Percentiles rank a stretch among this genome's conserved stretches.
phyloP scores from a whole-genome alignment of 495 filamentous ascomycete species.

The Thozetella sp. region DNA sequence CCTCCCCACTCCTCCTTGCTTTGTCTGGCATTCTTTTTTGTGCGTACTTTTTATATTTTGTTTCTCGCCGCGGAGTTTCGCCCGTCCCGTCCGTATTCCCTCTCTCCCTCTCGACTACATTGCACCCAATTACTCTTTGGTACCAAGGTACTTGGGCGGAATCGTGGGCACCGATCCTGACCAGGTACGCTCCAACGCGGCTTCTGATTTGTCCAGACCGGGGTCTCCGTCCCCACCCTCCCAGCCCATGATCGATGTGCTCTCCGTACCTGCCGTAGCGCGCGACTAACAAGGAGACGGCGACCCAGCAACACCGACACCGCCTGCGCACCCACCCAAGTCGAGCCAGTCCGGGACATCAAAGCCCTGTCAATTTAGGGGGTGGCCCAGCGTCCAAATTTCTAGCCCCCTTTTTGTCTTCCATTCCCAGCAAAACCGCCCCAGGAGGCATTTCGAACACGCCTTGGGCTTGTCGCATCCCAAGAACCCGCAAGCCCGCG shows the following conservation, averaged over 20 bases:
- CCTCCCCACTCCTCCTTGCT: too few species aligned
- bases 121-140: too few species aligned
- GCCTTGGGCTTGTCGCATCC: background rate
- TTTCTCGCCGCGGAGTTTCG: too few species aligned
- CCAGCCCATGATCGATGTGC: constrained; percentile 8
- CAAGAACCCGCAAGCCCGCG: background rate
- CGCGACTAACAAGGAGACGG: constrained; percentile 22
- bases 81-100: too few species aligned
- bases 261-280: constrained; percentile 34
- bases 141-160: too few species aligned
- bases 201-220: background rate
- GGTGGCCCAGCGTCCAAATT: background rate
- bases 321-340: background rate
- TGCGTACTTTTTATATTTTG: too few species aligned
- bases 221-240: constrained; percentile 1
- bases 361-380: background rate
- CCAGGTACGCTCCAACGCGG: too few species aligned
- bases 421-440: background rate
- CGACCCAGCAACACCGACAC: background rate
- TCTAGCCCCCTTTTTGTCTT: background rate
- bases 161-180: too few species aligned
- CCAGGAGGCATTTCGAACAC: too few species aligned
- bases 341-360: background rate
- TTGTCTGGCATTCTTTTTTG: too few species aligned
- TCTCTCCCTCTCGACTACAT: too few species aligned